Percentiles rank a stretch among this genome's conserved stretches.
These are phyloP conservation scores for Albifimbria verrucaria DNA, from an alignment of 2,329 filamentous ascomycete species.

Conservation along the genomic window DNA sequence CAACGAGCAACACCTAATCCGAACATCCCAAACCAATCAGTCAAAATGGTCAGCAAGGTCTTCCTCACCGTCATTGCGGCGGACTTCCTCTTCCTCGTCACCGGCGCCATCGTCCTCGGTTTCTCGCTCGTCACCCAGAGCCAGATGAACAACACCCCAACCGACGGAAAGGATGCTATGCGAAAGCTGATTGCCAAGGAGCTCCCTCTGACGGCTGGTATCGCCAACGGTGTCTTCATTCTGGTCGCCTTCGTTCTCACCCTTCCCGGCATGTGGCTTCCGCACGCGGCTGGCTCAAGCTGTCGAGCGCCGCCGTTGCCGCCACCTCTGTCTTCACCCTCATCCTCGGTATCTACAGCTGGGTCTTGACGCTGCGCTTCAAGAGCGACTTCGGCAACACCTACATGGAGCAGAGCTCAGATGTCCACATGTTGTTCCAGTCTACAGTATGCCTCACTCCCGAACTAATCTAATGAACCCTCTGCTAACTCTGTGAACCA, in stretches of 20 bases:
- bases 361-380: conserved; percentile 70
- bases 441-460: conserved; percentile 49
- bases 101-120: conserved; percentile 52
- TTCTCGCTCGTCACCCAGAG: conserved; percentile 53
- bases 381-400: conserved; percentile 58
- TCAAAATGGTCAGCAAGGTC: conserved; percentile 52
- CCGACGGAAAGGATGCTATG: conserved; percentile 45
- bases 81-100: conserved; percentile 49
- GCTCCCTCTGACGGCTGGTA: conserved; percentile 61
- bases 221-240: conserved; percentile 70
- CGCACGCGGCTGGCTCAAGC: conserved; percentile 66
- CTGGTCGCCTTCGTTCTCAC: conserved; percentile 68
- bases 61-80: conserved; percentile 45
- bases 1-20: too few species aligned
- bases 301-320: conserved; percentile 63
- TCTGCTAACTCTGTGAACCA: conserved; percentile 25
- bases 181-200: conserved; percentile 49
- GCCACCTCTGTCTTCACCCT: conserved; percentile 62
- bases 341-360: conserved; percentile 63
- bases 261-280: conserved; percentile 68
- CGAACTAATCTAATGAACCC: neutral
- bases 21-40: conserved; percentile 1
- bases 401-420: conserved; percentile 55
- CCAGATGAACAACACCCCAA: conserved; percentile 38
- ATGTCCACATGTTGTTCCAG: conserved; percentile 67